Base-by-base conservation (phyloP, 2,329 filamentous ascomycete genomes). In the Chaetomium sp. region DNA sequence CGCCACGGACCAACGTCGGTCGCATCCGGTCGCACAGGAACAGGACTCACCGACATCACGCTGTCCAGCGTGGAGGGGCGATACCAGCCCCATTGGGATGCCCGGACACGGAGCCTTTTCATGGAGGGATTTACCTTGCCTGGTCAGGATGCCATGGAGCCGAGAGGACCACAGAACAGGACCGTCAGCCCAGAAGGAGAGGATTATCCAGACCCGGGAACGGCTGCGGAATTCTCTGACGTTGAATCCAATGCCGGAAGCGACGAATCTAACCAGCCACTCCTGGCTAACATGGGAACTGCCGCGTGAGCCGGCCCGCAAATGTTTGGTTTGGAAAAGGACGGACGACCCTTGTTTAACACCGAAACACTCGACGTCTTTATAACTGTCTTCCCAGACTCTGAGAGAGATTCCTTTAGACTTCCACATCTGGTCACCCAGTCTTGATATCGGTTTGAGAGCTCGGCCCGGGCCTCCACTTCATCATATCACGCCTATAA, bases 41-140 rank as follows among this genome's bases (percentile, higher is more conserved):
- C 59, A 3, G 12, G 40, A 12, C 38, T 42, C 9, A 61, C 60
- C 32, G 61, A 60, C 1, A 58, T 64, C 32, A 50, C 58, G 1
- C 59, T 64, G 2, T 58, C 59, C n/a, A 45, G 47, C 40, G 49
- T 57, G 4, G 33, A 14, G 11, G 54, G 48, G 6, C 54, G 54
- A 32, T 32, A n/a, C 19, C 59, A 42, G 19, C 14, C 54, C 1
- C 40, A 57, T 7, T 64, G 62, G 60, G 62, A 62, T 43, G n/a
- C 53, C 9, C 35, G 19, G 9, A 64, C 58, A 9, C 51, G 12
- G 42, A 40, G 40, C 11, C 52, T 49, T 14, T 64, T 61, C 19
- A 9, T 34, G 4, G 34, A 9, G 4, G 10, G 19, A 27, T 27
- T 46, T n/a, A 9, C 8, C 33, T 36, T 7, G 38, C 55, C 38